Evolutionary conservation across 768 basidiomycete species (phyloP).

Genomic region (Leucocoprinus birnbaumii): DNA sequence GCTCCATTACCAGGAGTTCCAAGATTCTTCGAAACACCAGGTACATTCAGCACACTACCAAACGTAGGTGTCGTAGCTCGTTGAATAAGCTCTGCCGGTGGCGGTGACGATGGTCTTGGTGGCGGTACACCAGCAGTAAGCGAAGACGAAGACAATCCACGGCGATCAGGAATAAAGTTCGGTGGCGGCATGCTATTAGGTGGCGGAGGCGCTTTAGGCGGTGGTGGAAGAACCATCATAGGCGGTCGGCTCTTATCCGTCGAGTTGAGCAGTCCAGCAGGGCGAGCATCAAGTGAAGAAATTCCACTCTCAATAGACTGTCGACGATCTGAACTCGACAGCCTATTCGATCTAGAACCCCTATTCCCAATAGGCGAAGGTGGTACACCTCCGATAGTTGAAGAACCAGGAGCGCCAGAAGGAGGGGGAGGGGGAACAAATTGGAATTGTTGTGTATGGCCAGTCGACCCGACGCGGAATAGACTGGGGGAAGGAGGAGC

Average conservation of each 20-base stretch:
- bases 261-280: constrained; percentile 38
- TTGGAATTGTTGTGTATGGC: constrained; percentile 49
- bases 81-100: constrained; percentile 88
- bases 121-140: constrained; percentile 51
- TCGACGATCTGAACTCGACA: constrained; percentile 53
- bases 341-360: constrained; percentile 41
- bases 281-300: constrained; percentile 49
- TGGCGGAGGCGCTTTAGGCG: constrained; percentile 74
- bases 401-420: constrained; percentile 19
- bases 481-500: constrained; percentile 30
- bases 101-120: constrained; percentile 88
- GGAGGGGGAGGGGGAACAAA: constrained; percentile 52
- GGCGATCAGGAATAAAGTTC: constrained; percentile 69
- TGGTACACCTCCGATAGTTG: constrained; percentile 6
- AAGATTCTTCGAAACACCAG: constrained; percentile 26
- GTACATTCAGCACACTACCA: constrained; percentile 57
- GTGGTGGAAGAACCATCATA: constrained; percentile 81
- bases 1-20: constrained; percentile 7
- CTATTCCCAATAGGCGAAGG: constrained; percentile 31
- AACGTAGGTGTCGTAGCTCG: constrained; percentile 88
- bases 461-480: constrained; percentile 52
- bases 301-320: constrained; percentile 72
- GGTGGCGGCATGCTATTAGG: constrained; percentile 73
- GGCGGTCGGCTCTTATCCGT: constrained; percentile 83
- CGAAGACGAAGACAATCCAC: constrained; percentile 18